phyloP scores from a whole-genome alignment of 441 rosid genomes.

The Iberis amara region DNA sequence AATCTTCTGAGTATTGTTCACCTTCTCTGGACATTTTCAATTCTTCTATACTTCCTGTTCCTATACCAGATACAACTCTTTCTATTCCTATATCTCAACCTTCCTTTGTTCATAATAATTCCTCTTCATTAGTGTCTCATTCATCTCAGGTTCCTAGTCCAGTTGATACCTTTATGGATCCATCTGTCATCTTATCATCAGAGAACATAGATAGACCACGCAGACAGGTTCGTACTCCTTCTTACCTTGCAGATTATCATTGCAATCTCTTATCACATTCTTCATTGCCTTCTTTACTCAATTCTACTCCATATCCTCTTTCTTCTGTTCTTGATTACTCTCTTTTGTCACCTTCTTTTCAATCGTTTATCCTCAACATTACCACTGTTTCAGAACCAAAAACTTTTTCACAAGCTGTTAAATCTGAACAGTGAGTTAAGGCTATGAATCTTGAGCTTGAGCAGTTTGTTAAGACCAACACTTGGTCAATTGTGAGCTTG shows the following conservation, averaged over 20 bases:
- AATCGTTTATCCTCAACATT: not conserved
- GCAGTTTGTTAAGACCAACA: not conserved
- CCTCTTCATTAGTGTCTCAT: too few species aligned
- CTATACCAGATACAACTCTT: too few species aligned
- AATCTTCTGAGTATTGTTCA: not conserved
- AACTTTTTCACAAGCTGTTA: not conserved
- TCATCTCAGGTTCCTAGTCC: too few species aligned
- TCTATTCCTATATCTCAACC: too few species aligned
- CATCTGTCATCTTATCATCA: too few species aligned
- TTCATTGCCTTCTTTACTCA: not conserved
- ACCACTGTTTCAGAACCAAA: not conserved
- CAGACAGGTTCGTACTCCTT: not conserved
- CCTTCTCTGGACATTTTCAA: too few species aligned
- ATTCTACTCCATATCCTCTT: not conserved
- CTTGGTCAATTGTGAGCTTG: not conserved
- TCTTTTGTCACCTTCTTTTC: rapidly evolving
- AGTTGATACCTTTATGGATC: too few species aligned
- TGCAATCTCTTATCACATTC: not conserved
- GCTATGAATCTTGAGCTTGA: not conserved
- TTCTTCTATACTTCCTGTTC: too few species aligned
- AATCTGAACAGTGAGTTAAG: not conserved
- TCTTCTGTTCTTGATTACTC: not conserved
- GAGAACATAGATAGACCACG: too few species aligned
- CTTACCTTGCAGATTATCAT: not conserved
- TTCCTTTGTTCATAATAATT: too few species aligned